Base-by-base conservation (phyloP, 768 basidiomycete genomes). In the Cubamyces sp. region DNA sequence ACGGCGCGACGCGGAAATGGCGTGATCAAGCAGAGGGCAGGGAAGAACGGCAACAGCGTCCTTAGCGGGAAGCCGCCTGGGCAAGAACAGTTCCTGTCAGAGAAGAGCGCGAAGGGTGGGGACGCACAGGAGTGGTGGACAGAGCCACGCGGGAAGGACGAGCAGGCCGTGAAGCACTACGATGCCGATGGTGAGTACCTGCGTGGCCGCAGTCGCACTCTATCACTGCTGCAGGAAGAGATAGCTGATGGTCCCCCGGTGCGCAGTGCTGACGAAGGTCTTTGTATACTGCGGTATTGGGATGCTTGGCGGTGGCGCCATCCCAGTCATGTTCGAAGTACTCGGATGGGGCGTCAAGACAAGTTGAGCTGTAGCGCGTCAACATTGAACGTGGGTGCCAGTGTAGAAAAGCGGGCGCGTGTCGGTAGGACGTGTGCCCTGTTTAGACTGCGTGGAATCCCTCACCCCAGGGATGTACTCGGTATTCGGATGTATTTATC, bases 281-380 rank as follows among this genome's bases (percentile, higher is more conserved):
- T 85, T 93, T 46, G 94, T 96, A 5, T 96, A 98, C 71, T 81
- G 84, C 53, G 95, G 96, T 0, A 96, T 98, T 62, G 93, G 84
- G 0, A 74, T 90, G 14, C 70, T 95, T 12, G 84, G 87, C 2
- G 74, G 77, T 15, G 86, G 89, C 65, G 73, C 78, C 0, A 77
- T 88, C 34, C 93, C 93, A 0, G 75, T 87, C 14, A 72, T 85
- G 67, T 94, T 92, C 67, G 85, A 89, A 66, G 54, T 83, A 2
- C 66, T 90, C 7, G 90, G 87, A 1, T 90, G 86, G 86, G 90
- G 90, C 23, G 78, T 88, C 51, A 54, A 59, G 48, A 62, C 48
- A 37, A 56, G 54, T 41, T 69, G 61, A 66, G 19, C 15, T 34
- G 5, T 15, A 14, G 25, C n/a, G 14, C 12, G 39, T 16, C 2